Base-by-base conservation (phyloP, 1,284 basidiomycete species). In the Heterobasidion annosum region DNA sequence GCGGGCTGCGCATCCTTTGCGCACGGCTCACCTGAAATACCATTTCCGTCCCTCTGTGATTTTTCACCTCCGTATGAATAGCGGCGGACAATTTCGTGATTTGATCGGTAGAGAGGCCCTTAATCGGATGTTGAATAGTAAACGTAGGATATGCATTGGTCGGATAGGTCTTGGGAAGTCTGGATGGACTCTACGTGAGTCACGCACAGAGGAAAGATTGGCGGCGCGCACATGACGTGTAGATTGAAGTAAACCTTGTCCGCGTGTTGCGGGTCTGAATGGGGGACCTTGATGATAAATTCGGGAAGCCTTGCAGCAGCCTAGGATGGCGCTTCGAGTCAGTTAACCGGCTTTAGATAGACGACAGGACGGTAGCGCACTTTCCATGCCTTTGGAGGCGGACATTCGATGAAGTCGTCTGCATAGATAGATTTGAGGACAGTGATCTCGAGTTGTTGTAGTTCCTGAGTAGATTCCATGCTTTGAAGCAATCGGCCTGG, bases 151-250 rank as follows among this genome's bases (percentile, higher is more conserved):
- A 78, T 25, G 85, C 82, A 52, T 83, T 75, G 2, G 72, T 68
- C 10, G 88, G 88, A 65, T 89, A 89, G 52, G 87, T 88, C 68
- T 85, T 88, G 3, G 88, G 86, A 57, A 91, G 80, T 65, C 86
- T 90, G 57, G 25, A 35, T 25, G 40, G n/a, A 32, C 32, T 45
- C 35, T 53, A 34, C 48, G 54, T 18, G 42, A 52, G 52, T 47
- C 12, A 52, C 40, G 48, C 33, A 53, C 10, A 32, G 15, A n/a
- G 16, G 45, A 5, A 47, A 34, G 15, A 45, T 19, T 37, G 18
- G 47, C 18, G 25, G 16, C 1, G 71, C 75, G 61, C 62, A 90
- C 87, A 82, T 88, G 59, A 80, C 78, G 65, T 84, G 79, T 54
- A 91, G 70, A 63, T 83, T 70, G 59, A 85, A 78, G 64, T 70